Percentiles rank a stretch among this genome's conserved stretches.
Evolutionary conservation across 805 yeast genomes (phyloP).

Genomic region (Starmerella potacharoeniae): DNA sequence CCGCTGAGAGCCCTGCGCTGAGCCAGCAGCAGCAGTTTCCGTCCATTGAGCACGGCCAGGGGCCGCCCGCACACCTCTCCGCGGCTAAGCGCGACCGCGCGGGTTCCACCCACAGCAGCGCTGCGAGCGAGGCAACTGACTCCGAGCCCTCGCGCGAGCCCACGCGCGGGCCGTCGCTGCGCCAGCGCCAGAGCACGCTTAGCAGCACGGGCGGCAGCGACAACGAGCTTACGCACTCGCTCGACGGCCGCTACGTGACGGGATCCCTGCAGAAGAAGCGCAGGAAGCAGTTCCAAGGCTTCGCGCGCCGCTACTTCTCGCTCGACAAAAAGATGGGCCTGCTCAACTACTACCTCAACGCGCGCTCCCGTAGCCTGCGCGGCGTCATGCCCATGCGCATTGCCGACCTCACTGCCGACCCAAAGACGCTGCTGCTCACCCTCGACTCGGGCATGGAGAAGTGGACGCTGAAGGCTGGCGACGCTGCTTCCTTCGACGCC

Average conservation of each 20-base stretch:
- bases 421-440: conserved; percentile 53
- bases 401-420: conserved; percentile 72
- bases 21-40: neutral
- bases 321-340: conserved; percentile 75
- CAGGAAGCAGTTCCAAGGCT: conserved; percentile 77
- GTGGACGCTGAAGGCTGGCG: conserved; percentile 72
- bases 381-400: conserved; percentile 85
- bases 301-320: conserved; percentile 70
- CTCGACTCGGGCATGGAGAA: conserved; percentile 87
- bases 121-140: no score
- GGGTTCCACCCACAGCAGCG: neutral
- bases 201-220: conserved; percentile 9
- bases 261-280: conserved; percentile 71
- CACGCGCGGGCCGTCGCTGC: neutral
- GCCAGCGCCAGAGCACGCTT: conserved; percentile 11
- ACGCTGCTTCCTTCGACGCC: conserved; percentile 50
- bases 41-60: neutral
- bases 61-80: neutral
- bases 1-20: neutral
- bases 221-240: conserved; percentile 6
- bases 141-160: no score
- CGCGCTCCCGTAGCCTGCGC: conserved; percentile 58
- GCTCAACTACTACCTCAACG: conserved; percentile 66
- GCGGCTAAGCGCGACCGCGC: neutral
- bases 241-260: conserved; percentile 43